Evolutionary conservation across 495 filamentous ascomycete genomes (phyloP).

Genomic region (Aspergillus nidulans): DNA sequence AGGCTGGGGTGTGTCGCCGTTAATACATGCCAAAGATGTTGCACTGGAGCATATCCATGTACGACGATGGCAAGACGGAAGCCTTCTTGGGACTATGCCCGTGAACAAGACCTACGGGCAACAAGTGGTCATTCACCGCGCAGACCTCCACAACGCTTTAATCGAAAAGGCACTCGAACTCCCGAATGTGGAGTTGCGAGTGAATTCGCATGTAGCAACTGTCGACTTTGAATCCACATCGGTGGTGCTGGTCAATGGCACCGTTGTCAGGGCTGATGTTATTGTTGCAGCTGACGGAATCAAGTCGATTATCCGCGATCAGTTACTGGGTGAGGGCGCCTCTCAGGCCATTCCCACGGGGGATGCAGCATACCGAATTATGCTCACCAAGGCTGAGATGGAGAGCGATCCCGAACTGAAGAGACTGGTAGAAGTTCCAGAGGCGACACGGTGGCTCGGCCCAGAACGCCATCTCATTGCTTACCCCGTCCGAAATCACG

Average conservation of each 20-base stretch:
- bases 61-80: slow-evolving; percentile 40
- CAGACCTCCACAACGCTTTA: slow-evolving; percentile 41
- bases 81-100: slow-evolving; percentile 32
- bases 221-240: slow-evolving; percentile 28
- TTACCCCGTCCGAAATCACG: slow-evolving; percentile 40
- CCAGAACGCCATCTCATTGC: slow-evolving; percentile 42
- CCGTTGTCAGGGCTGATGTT: slow-evolving; percentile 34
- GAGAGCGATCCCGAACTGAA: slow-evolving; percentile 33
- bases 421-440: slow-evolving; percentile 32
- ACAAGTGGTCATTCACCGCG: slow-evolving; percentile 41
- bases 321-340: slow-evolving; percentile 24
- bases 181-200: slow-evolving; percentile 32
- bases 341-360: slow-evolving; percentile 34
- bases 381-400: slow-evolving; percentile 35
- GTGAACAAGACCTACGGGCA: slow-evolving; percentile 41
- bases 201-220: slow-evolving; percentile 30
- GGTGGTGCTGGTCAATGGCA: slow-evolving; percentile 34
- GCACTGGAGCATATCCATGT: slow-evolving; percentile 40
- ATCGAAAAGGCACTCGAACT: slow-evolving; percentile 33
- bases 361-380: slow-evolving; percentile 44
- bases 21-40: slow-evolving; percentile 37
- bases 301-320: slow-evolving; percentile 36
- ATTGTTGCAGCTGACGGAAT: slow-evolving; percentile 47
- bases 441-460: slow-evolving; percentile 41
- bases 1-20: slow-evolving; percentile 43